Conservation (phyloP, 306 rosid genomes). For the Corylus americana region DNA sequence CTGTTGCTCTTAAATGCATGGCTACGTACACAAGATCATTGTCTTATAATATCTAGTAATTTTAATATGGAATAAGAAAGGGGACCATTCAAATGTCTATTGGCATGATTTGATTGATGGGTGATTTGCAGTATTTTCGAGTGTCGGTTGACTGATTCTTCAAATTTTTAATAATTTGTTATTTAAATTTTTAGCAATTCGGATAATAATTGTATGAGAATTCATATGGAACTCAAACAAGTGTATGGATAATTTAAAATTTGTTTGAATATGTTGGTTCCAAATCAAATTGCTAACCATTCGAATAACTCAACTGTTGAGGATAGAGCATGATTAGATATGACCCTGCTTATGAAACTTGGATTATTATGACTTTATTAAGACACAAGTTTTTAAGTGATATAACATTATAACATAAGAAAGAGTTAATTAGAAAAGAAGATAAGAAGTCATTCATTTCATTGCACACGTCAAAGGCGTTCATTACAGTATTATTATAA, state of each 20-base stretch:
- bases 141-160: not conserved
- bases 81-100: not conserved
- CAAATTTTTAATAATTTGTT: no score
- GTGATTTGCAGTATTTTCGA: not conserved
- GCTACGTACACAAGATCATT: not conserved
- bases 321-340: not conserved
- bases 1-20: conserved; percentile 32
- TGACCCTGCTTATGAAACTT: not conserved
- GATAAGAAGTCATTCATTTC: not conserved
- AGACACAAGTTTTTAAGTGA: not conserved
- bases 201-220: no score
- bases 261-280: no score
- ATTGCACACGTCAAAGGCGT: no score
- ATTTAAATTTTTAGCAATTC: no score
- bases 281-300: no score
- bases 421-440: not conserved
- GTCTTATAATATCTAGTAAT: not conserved
- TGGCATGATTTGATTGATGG: not conserved
- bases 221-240: no score
- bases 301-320: no score
- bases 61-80: not conserved
- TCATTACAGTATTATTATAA: no score
- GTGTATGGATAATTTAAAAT: no score
- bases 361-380: no score
- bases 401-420: not conserved